These are phyloP conservation scores for Malassezia obtusa DNA, from an alignment of 1,284 basidiomycete species.

Conservation along the genomic window DNA sequence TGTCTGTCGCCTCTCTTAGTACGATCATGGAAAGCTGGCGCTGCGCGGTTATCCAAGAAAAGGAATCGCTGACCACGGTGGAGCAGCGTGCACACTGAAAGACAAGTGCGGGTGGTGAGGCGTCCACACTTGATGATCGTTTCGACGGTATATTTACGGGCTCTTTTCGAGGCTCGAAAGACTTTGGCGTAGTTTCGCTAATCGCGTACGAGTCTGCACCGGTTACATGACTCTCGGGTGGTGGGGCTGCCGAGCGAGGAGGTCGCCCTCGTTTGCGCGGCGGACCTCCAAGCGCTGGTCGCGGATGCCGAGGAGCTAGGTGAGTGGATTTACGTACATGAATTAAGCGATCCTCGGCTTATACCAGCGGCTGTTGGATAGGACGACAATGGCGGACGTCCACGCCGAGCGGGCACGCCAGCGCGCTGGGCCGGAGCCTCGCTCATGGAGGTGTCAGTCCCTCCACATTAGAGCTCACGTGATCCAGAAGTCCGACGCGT, in stretches of 20 bases:
- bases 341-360: not conserved
- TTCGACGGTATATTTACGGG: not conserved
- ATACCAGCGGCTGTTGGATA: not conserved
- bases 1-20: slow-evolving; percentile 20
- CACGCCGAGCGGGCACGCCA: slow-evolving; percentile 5
- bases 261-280: slow-evolving; percentile 11
- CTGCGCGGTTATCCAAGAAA: slow-evolving; percentile 24
- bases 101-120: slow-evolving; percentile 19
- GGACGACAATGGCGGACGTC: slow-evolving; percentile 8
- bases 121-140: not conserved
- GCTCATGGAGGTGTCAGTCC: not conserved
- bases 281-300: not conserved
- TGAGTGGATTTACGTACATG: not conserved
- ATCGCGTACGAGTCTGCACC: not conserved
- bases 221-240: not conserved
- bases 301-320: not conserved
- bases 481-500: not conserved
- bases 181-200: not conserved
- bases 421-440: not conserved
- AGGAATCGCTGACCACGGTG: slow-evolving; percentile 25
- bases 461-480: not conserved
- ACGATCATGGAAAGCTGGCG: slow-evolving; percentile 26
- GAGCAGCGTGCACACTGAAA: slow-evolving; percentile 28
- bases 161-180: not conserved
- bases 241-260: not conserved